phyloP scores from a whole-genome alignment of 495 filamentous ascomycete species.

The Pyrenopolyporus hunteri region DNA sequence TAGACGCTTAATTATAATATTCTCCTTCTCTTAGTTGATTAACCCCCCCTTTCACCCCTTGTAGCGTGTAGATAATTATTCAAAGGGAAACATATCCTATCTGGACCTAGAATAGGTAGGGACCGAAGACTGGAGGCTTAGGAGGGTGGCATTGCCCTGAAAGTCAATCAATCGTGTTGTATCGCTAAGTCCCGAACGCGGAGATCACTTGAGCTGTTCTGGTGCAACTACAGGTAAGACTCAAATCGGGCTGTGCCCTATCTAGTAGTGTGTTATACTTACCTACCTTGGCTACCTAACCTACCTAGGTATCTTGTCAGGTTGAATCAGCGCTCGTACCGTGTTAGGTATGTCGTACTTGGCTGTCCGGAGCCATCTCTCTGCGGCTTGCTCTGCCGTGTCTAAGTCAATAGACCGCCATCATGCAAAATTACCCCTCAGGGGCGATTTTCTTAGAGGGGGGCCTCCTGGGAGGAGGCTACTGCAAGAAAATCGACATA shows the following conservation, averaged over 20 bases:
- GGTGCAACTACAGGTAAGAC: conserved; percentile 29
- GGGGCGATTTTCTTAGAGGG: conserved; percentile 15
- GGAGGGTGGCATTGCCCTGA: conserved; percentile 36
- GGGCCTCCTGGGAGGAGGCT: conserved; percentile 12
- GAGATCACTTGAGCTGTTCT: conserved; percentile 41
- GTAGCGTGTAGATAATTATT: conserved; percentile 16
- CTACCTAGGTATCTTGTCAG: too few species aligned
- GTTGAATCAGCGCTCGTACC: conserved; percentile 10
- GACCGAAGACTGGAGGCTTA: conserved; percentile 17
- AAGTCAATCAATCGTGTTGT: conserved; percentile 37
- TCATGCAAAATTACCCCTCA: conserved; percentile 22
- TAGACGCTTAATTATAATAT: conserved; percentile 17
- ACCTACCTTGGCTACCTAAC: too few species aligned
- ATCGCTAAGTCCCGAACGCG: conserved; percentile 40
- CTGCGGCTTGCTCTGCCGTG: conserved; percentile 22
- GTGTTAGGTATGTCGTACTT: conserved; percentile 30
- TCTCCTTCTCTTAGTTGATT: not conserved
- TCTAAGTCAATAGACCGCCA: conserved; percentile 11
- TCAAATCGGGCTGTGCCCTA: conserved; percentile 23
- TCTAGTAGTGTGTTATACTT: too few species aligned
- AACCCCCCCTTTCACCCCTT: conserved; percentile 1
- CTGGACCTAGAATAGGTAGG: conserved; percentile 11
- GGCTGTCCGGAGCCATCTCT: conserved; percentile 12
- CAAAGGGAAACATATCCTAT: conserved; percentile 5
- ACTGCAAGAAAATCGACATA: conserved; percentile 30